These are phyloP conservation scores for Lizonia empirigonia DNA, from an alignment of 2,329 filamentous ascomycete genomes.

Conservation along the genomic window DNA sequence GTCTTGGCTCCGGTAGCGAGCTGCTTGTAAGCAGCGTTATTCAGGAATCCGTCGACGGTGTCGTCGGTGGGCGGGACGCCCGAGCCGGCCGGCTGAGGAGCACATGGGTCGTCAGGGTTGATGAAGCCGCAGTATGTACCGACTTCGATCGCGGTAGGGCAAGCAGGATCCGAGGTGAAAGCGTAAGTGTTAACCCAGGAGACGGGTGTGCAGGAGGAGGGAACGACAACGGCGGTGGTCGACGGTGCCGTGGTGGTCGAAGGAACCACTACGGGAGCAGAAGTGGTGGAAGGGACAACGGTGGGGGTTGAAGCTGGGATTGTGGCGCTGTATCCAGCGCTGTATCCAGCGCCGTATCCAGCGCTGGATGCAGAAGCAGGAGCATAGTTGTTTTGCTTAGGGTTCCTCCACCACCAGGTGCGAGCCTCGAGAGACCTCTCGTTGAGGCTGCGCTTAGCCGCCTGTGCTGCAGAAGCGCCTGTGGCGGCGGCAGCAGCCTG, in stretches of 20 bases:
- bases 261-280: slow-evolving; percentile 1
- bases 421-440: slow-evolving; percentile 11
- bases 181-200: slow-evolving; percentile 31
- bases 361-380: neutral
- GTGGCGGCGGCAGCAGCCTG: slow-evolving; percentile 21
- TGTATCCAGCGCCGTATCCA: too few species aligned
- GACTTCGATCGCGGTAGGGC: slow-evolving; percentile 29
- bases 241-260: slow-evolving; percentile 20
- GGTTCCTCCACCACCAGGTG: slow-evolving; percentile 8
- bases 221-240: slow-evolving; percentile 24
- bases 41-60: slow-evolving; percentile 32
- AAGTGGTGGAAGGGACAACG: slow-evolving; percentile 1
- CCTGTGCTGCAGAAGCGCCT: slow-evolving; percentile 19
- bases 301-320: neutral
- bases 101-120: slow-evolving; percentile 35
- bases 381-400: slow-evolving; percentile 4
- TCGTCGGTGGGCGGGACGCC: slow-evolving; percentile 30
- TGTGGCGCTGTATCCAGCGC: neutral
- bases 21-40: slow-evolving; percentile 28
- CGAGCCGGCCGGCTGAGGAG: slow-evolving; percentile 32
- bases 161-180: slow-evolving; percentile 30
- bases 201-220: slow-evolving; percentile 29
- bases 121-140: slow-evolving; percentile 37
- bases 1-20: slow-evolving; percentile 30
- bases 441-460: slow-evolving; percentile 20